A percentile compares a stretch with the other conserved stretches of the same genome.
Evolutionary conservation across 371 early-diverging fungal species (phyloP).

Genomic region (Mucor piriformis): DNA sequence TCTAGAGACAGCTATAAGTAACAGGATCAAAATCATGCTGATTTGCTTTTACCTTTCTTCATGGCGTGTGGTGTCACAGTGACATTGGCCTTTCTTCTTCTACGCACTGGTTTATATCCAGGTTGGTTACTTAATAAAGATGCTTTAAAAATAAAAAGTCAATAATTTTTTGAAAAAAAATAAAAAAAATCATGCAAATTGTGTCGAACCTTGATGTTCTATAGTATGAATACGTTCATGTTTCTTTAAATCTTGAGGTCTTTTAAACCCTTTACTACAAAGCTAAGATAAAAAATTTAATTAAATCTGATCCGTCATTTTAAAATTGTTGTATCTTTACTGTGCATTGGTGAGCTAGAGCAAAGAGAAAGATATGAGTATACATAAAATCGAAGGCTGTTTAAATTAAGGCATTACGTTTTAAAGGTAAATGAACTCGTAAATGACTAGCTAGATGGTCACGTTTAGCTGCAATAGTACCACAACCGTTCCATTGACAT

Average conservation of each 20-base stretch:
- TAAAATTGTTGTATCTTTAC: constrained; percentile 13
- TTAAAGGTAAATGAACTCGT: constrained; percentile 86
- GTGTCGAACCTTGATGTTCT: constrained; percentile 43
- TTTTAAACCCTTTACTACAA: constrained; percentile 88
- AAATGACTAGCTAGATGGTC: constrained; percentile 94
- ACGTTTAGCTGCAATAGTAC: constrained; percentile 73
- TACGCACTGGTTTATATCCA: constrained; percentile 39
- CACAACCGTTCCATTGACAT: constrained; percentile 89
- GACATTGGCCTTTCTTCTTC: constrained; percentile 23
- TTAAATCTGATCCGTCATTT: too few species aligned
- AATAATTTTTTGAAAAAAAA: background rate
- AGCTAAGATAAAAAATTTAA: constrained; percentile 37
- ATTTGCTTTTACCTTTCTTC: background rate
- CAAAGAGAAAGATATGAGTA: background rate
- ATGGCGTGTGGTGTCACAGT: background rate
- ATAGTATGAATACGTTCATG: constrained; percentile 86
- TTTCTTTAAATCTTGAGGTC: constrained; percentile 94
- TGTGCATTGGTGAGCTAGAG: constrained; percentile 27
- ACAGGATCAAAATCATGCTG: background rate
- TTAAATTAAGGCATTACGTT: constrained; percentile 65
- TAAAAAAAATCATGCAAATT: constrained; percentile 2
- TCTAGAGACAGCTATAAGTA: background rate
- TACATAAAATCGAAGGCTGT: too few species aligned
- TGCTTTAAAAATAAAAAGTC: constrained; percentile 15
- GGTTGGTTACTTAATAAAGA: constrained; percentile 46